Conservation (phyloP, 192 early-diverging fungal species). For the Backusella tuberculispora region DNA sequence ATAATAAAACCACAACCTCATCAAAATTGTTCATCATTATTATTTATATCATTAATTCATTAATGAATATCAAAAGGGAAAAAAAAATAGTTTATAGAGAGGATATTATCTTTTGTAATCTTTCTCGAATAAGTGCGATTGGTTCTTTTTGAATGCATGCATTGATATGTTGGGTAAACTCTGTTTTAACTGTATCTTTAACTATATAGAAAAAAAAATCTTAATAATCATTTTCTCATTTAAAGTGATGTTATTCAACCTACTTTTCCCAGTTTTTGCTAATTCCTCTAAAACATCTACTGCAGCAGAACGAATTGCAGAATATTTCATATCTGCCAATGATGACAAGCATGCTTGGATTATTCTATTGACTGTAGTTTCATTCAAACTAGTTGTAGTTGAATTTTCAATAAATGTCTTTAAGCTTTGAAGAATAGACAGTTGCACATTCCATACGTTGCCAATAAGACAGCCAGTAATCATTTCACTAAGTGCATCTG, state of each 20-base stretch:
- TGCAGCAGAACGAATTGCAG: slow-evolving; percentile 63
- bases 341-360: slow-evolving; percentile 51
- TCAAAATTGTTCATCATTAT: too few relatives aligned
- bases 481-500: slow-evolving; percentile 42
- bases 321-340: slow-evolving; percentile 66
- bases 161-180: background rate
- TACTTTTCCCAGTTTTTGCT: background rate
- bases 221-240: background rate
- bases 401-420: slow-evolving; percentile 53
- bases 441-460: slow-evolving; percentile 85
- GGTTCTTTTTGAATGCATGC: slow-evolving; percentile 17
- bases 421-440: slow-evolving; percentile 72
- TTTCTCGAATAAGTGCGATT: slow-evolving; percentile 22
- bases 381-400: background rate
- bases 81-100: background rate
- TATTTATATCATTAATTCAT: too few relatives aligned
- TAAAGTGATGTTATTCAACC: background rate
- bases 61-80: too few relatives aligned
- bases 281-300: slow-evolving; percentile 43
- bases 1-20: too few relatives aligned
- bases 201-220: slow-evolving; percentile 14
- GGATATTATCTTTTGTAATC: slow-evolving; percentile 3
- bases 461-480: slow-evolving; percentile 58
- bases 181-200: background rate
- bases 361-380: slow-evolving; percentile 36